Evolutionary conservation across 2,329 filamentous ascomycete genomes (phyloP), one percentile per base, ranked within the genome.

Genomic region (Neofusicoccum cordaticola): DNA sequence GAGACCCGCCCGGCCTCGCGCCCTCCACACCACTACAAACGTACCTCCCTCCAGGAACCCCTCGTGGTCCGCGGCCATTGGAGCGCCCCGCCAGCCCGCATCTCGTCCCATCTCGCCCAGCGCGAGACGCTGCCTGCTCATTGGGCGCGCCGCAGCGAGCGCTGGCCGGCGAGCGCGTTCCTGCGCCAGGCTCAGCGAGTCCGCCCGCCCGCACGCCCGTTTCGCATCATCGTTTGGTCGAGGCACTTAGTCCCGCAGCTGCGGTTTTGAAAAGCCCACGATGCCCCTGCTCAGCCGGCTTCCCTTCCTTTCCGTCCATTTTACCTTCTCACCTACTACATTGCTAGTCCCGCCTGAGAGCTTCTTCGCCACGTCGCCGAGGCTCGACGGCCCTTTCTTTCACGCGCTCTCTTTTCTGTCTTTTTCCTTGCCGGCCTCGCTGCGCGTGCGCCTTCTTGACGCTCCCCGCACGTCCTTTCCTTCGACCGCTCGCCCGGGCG

Each of bases 391-490:
- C 34, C 31, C 51, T 17, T 56, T 61, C 63, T 63, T 66, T 62
- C 66, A 62, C 62, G 64, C 67, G 65, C 66, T 57, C 63, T 56
- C 22, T 57, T 65, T 67, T 56, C 27, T 66, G 53, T 67, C 53
- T 51, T 66, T 51, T 39, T 51, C 48, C 57, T 66, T 53, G 41
- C 50, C 47, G 58, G 34, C 47, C 44, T 41, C 57, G 42, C 48
- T 60, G 57, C 44, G 41, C 60, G 42, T 56, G 35, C 48, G 42
- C 62, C 41, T 3, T 35, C 15, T 52, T 17, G n/a, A 31, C 27
- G 27, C 27, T 7, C 13, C 27, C 13, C 31, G 39, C 45, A 19
- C 17, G 15, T 51, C 27, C 35, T 39, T 37, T 56, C 52, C 37
- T 62, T 60, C 45, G 37, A 19, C 47, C 42, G 34, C 44, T 60